These are phyloP conservation scores for Epichloe typhina DNA, from an alignment of 2,329 filamentous ascomycete genomes.

Conservation along the genomic window DNA sequence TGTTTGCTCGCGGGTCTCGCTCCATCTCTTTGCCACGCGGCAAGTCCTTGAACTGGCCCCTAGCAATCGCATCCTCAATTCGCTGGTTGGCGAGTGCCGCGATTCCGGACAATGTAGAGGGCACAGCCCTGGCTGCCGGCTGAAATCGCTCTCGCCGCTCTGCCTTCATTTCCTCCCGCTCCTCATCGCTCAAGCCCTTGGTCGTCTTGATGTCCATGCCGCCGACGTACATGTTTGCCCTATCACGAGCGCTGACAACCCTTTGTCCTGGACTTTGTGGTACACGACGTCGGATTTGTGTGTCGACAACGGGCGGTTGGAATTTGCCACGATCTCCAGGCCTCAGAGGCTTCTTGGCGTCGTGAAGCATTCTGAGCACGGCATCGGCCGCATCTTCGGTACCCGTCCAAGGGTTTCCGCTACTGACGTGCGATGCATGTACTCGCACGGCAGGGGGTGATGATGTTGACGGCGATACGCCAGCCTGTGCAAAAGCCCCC, in stretches of 20 bases:
- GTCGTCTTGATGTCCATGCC: constrained; percentile 32
- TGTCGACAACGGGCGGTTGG: constrained; percentile 36
- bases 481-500: constrained; percentile 33
- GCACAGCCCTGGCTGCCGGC: constrained; percentile 57
- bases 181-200: constrained; percentile 49
- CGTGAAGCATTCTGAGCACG: constrained; percentile 72
- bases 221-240: constrained; percentile 36
- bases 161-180: constrained; percentile 56
- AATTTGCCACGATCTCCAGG: constrained; percentile 33
- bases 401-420: constrained; percentile 63
- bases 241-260: constrained; percentile 42
- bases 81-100: constrained; percentile 75
- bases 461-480: constrained; percentile 34
- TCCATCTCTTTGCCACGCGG: constrained; percentile 68
- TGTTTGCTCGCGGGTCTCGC: constrained; percentile 68
- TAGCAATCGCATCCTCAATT: constrained; percentile 86
- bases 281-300: constrained; percentile 31
- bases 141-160: constrained; percentile 73
- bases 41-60: constrained; percentile 79
- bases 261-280: constrained; percentile 31
- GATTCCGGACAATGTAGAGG: constrained; percentile 65
- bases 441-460: constrained; percentile 48
- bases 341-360: constrained; percentile 58
- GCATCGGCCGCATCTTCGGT: constrained; percentile 61
- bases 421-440: constrained; percentile 51